Base-by-base conservation (phyloP, 345 rosid species). In the Bruguiera sexangula region DNA sequence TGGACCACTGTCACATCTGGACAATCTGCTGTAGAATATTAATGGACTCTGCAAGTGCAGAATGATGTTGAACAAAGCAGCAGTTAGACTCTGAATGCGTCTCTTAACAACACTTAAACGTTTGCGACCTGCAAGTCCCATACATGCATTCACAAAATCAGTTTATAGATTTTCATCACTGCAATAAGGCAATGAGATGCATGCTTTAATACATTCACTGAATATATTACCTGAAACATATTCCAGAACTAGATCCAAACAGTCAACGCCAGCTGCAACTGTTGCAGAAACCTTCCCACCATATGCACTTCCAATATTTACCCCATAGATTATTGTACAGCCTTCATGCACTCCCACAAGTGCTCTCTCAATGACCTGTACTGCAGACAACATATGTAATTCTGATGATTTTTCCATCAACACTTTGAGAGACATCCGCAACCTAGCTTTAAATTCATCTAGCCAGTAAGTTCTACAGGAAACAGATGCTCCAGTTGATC, bases 211-310 rank as follows among this genome's bases (percentile, higher is more conserved):
- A 16, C 26, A 30, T 27, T 62, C 26, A 54, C 61, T 31, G 52
- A 46, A 19, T 57, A 68, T 60, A 65, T 73, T 80, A 95, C 97
- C 96, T 85, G 96, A 79, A 72, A 77, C 90, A 80, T 85, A 80
- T 79, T 92, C 96, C 68, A 92, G 85, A 81, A 92, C 73, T n/a
- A 95, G 82, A 80, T 90, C 96, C 76, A 95, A 85, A 86, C 87
- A 95, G 73, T 92, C 98, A 65, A 95, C 71, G 75, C 91, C 92
- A 69, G 88, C 91, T 16, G 96, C 99, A 77, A 84, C 89, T 22
- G 77, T 78, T 66, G 89, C 75, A 63, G 91, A 84, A 71, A 88
- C 85, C 66, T 72, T 81, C 63, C 92, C 97, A 59, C 93, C 94
- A 76, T 80, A 80, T 71, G 72, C 78, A 62, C 66, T 75, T 76